Conservation (phyloP, 805 yeast species). For the Myxozyma geophila region DNA sequence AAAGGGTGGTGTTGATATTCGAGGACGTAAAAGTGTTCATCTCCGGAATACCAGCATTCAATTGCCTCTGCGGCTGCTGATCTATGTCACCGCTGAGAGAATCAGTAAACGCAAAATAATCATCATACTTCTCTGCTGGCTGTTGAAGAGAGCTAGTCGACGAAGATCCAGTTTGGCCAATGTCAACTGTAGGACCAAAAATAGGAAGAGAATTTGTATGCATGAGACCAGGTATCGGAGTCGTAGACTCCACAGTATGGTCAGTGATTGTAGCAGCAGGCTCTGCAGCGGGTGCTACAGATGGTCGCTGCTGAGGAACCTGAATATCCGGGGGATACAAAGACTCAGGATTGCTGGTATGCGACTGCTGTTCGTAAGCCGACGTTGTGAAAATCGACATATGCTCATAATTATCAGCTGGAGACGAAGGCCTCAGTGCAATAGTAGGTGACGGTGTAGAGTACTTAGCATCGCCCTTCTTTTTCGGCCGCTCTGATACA, state of each 20-base stretch:
- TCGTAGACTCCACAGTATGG: not conserved
- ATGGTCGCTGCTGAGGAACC: not conserved
- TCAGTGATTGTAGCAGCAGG: not conserved
- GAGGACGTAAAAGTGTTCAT: conserved; percentile 16
- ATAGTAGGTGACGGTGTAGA: not conserved
- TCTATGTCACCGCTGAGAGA: not conserved
- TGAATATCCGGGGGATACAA: not conserved
- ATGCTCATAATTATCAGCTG: not conserved
- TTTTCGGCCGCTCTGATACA: not conserved
- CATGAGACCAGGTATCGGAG: conserved; percentile 1
- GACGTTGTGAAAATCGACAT: not conserved
- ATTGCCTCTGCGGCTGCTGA: not conserved
- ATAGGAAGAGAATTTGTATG: conserved; percentile 6
- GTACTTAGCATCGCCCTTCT: conserved; percentile 6
- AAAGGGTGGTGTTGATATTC: conserved; percentile 25
- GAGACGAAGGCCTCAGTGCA: not conserved
- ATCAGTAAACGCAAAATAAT: not conserved
- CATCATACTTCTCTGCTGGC: conserved; percentile 8
- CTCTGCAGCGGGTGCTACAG: not conserved
- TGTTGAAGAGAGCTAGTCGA: not conserved
- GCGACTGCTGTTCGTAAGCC: conserved; percentile 10
- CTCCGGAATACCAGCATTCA: conserved; percentile 10
- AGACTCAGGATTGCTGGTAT: conserved; percentile 6
- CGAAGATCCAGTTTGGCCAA: not conserved
- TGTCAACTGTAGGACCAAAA: not conserved